Evolutionary conservation across 305 asterid genomes (phyloP), one percentile per base, ranked within the genome.

Genomic region (Fraxinus dipetala): DNA sequence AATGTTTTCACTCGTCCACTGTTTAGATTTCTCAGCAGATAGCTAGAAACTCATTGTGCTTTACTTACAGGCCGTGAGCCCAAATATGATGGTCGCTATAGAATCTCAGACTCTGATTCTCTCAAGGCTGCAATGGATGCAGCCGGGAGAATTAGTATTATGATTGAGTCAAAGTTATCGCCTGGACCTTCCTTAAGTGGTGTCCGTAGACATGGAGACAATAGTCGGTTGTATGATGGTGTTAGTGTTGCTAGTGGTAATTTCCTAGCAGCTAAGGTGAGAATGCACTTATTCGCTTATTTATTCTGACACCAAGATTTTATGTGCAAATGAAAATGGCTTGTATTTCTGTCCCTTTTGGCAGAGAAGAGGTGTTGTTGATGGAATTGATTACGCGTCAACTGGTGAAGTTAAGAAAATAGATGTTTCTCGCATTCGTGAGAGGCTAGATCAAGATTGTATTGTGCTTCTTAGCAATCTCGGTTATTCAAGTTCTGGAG

Each of bases 331-430:
- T 74, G 51, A 14, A 1, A 28, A 31, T 31, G 24, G 56, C 78
- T 80, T 84, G 20, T 38, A 28, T 76, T 45, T 45, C 13, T 51
- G 22, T 72, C n/a, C 36, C 13, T 6, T 83, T 81, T 90, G 79
- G 77, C 96, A 94, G 99, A 93, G 97, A 89, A 93, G 99, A 87
- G 99, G 99, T 81, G 98, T 95, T 31, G 93, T 93, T 26, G 97
- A 91, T 83, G 99, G 99, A 73, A 89, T 91, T 82, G 99, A 95
- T 90, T 95, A 89, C 85, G 93, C 54, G 18, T 91, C 96, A 35
- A 95, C 99, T 22, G 99, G 99, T 73, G 98, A 94, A 94, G 98
- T 95, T 61, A 93, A 95, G 95, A 95, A 94, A 89, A 89, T 95
- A 72, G 96, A 95, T 45, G 97, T 91, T 84, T 83, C 93, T 86